Evolutionary conservation across 1,139 yeast genomes (phyloP), one percentile per base, ranked within the genome.

Genomic region (Candida glucosophila): DNA sequence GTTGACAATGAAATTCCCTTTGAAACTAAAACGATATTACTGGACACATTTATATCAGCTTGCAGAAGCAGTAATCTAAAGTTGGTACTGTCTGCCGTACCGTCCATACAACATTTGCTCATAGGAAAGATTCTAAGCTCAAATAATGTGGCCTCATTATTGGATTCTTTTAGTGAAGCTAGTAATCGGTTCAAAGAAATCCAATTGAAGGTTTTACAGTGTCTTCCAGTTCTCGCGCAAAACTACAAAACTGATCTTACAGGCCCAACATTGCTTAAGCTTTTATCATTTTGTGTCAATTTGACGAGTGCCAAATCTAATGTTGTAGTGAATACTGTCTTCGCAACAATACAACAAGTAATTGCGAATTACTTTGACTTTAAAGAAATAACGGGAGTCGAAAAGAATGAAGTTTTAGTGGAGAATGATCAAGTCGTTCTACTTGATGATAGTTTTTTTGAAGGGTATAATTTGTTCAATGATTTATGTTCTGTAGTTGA

Each of bases 311-410:
- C 74, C 34, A 80, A 79, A 39, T 67, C 77, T 4, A 73, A 81
- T 0, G 81, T 82, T 35, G 95, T 90, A 3, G 67, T 74, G n/a
- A 88, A 86, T 40, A 82, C 97, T 0, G 96, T 96, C 0, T 75
- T 85, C 24, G 98, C 97, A 2, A 85, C 97, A 2, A 66, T 86
- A 24, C 93, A 86, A 38, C 97, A 90, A 47, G 55, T 90, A 23
- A 69, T 86, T 26, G 73, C 79, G 20, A 72, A 79, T 19, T 67
- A 85, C 0, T 88, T 77, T 47, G 96, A 86, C 32, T 69, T 76
- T 30, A 67, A 73, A 3, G 49, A 46, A 10, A 15, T 15, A 6
- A 12, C 17, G n/a, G 56, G 52, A 3, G 30, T 25, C 4, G 29
- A 27, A 2, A 31, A 44, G 2, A 41, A 41, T 12, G 51, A 52